Percentiles rank a stretch among this genome's conserved stretches.
phyloP scores from a whole-genome alignment of 176 grass and related monocot genomes.

The Oryza rufipogon region DNA sequence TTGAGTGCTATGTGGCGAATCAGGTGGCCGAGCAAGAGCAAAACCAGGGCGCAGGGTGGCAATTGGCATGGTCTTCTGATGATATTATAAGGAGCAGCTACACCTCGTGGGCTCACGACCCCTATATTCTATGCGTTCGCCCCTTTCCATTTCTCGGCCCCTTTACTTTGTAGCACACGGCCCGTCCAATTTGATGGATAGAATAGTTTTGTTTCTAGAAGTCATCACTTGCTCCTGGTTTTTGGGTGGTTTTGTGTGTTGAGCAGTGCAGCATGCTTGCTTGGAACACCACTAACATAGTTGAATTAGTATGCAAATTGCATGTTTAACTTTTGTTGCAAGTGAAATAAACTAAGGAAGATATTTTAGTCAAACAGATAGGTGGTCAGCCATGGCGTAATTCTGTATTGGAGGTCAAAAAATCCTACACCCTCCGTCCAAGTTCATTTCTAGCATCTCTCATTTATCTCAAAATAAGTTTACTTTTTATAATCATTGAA shows the following conservation, averaged over 20 bases:
- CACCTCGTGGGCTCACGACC: conserved; percentile 29
- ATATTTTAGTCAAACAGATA: background rate
- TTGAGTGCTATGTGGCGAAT: conserved; percentile 46
- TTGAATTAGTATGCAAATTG: conserved; percentile 13
- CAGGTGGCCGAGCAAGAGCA: conserved; percentile 35
- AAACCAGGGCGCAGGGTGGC: conserved; percentile 22
- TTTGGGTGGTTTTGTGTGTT: background rate
- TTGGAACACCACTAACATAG: background rate
- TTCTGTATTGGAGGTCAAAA: background rate
- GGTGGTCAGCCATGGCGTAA: background rate
- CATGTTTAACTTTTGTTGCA: background rate
- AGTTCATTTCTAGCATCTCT: too few relatives aligned
- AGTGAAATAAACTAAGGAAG: background rate
- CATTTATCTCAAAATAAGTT: too few relatives aligned
- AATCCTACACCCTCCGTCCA: too few relatives aligned
- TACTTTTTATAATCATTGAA: too few relatives aligned
- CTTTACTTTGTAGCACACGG: background rate
- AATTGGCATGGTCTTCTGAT: background rate
- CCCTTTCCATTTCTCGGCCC: background rate
- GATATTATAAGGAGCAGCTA: background rate
- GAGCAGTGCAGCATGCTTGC: background rate
- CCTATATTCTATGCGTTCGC: background rate
- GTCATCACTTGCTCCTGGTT: conserved; percentile 13
- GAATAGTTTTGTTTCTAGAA: conserved; percentile 1
- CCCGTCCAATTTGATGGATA: background rate